A percentile compares a stretch with the other conserved stretches of the same genome.
Evolutionary conservation across 2,329 filamentous ascomycete genomes (phyloP).

Genomic region (Microsporum audouinii): DNA sequence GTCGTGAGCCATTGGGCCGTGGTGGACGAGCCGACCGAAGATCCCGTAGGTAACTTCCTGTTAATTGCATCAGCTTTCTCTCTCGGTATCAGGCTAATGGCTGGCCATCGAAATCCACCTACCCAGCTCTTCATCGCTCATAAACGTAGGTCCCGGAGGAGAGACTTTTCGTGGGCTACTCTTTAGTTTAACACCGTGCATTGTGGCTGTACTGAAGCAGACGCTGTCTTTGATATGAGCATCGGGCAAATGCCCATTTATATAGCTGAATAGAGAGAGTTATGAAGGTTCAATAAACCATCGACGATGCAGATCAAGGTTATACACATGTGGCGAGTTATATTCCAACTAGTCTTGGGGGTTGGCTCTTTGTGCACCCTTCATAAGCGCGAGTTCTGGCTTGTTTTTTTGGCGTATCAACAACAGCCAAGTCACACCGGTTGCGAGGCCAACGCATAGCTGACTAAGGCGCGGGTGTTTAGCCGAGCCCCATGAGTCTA

Average conservation of each 20-base stretch:
- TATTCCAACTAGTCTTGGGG: not conserved
- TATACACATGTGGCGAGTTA: not conserved
- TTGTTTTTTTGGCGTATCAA: slow-evolving; percentile 13
- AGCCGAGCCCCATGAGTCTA: not conserved
- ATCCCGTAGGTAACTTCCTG: slow-evolving; percentile 49
- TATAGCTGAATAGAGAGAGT: not conserved
- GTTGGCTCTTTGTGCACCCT: not conserved
- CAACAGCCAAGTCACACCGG: slow-evolving; percentile 18
- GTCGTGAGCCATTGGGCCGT: slow-evolving; percentile 50
- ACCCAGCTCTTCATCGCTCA: slow-evolving; percentile 39
- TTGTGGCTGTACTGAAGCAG: not conserved
- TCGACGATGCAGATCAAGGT: not conserved
- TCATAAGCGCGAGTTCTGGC: not conserved
- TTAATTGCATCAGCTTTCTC: not conserved
- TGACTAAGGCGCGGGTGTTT: not conserved
- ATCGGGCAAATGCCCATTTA: not conserved
- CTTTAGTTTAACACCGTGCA: slow-evolving; percentile 15
- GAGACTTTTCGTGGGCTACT: slow-evolving; percentile 35
- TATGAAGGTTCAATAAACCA: not conserved
- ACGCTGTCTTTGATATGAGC: not conserved
- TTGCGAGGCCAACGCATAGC: slow-evolving; percentile 1
- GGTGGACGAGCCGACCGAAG: slow-evolving; percentile 46
- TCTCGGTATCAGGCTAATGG: not conserved
- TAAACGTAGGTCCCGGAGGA: slow-evolving; percentile 36
- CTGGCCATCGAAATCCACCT: slow-evolving; percentile 17